A percentile compares a stretch with the other conserved stretches of the same genome.
phyloP scores from a whole-genome alignment of 2,329 filamentous ascomycete genomes.

The Trichoderma guizhouense region DNA sequence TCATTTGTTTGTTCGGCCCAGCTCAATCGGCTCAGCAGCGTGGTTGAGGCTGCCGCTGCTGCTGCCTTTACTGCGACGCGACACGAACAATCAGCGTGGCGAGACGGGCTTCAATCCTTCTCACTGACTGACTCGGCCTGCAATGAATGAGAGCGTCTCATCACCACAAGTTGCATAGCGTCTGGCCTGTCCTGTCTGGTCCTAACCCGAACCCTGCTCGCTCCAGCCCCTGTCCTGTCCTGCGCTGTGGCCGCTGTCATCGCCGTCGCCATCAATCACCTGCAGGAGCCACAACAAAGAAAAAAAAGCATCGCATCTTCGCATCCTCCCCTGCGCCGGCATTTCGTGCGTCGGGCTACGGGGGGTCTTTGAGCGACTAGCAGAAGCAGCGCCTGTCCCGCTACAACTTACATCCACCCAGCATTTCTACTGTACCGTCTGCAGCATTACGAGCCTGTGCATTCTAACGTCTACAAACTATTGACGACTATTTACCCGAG shows the following conservation, averaged over 20 bases:
- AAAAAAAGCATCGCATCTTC: slow-evolving; percentile 8
- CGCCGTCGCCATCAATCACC: slow-evolving; percentile 3
- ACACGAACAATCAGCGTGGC: background rate
- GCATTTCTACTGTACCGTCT: background rate
- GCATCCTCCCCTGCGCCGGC: slow-evolving; percentile 17
- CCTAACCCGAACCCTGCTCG: background rate
- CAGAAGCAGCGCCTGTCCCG: background rate
- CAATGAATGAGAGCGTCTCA: background rate
- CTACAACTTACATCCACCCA: background rate
- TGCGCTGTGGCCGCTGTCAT: background rate
- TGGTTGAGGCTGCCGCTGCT: background rate
- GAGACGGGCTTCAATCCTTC: background rate
- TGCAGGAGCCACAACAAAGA: slow-evolving; percentile 11
- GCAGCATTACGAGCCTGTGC: background rate
- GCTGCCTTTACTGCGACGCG: background rate
- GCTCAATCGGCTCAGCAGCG: background rate
- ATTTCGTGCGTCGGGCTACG: background rate
- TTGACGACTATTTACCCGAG: background rate
- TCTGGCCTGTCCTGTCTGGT: background rate
- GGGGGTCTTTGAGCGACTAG: background rate
- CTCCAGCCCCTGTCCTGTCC: background rate
- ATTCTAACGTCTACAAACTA: background rate
- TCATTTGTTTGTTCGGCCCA: background rate
- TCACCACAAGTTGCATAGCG: background rate
- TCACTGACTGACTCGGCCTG: background rate